Percentiles rank a stretch among this genome's conserved stretches.
phyloP scores from a whole-genome alignment of 1,139 yeast genomes.

The Suhomyces bokatorum region DNA sequence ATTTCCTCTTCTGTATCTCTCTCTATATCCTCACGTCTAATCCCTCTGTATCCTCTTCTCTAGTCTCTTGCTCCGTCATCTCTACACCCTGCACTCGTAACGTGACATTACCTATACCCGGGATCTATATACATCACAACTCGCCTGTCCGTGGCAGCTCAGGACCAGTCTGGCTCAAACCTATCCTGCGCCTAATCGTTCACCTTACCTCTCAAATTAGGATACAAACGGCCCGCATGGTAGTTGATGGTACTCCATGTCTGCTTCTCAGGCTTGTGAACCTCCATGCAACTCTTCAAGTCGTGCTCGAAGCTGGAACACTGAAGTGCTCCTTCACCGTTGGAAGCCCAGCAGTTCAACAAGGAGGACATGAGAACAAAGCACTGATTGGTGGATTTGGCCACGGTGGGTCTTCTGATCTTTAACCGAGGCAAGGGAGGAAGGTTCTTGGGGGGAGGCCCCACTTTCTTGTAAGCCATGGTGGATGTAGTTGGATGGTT shows the following conservation, averaged over 20 bases:
- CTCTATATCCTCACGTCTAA: background rate
- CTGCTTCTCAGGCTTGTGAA: slow-evolving; percentile 49
- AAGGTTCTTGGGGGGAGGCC: slow-evolving; percentile 38
- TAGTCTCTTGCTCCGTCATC: background rate
- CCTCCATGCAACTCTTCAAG: slow-evolving; percentile 49
- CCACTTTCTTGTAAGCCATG: slow-evolving; percentile 34
- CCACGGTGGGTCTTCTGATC: slow-evolving; percentile 63
- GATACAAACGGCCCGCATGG: slow-evolving; percentile 80
- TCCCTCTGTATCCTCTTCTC: background rate
- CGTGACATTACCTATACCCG: slow-evolving; percentile 6
- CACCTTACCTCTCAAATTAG: slow-evolving; percentile 73
- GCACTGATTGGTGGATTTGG: slow-evolving; percentile 68
- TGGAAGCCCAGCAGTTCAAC: slow-evolving; percentile 94
- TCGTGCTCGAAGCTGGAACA: slow-evolving; percentile 65
- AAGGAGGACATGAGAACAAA: slow-evolving; percentile 79
- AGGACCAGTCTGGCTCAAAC: background rate
- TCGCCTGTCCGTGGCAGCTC: slow-evolving; percentile 1
- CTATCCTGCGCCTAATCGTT: slow-evolving; percentile 51
- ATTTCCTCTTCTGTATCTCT: background rate
- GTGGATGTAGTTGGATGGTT: slow-evolving; percentile 4
- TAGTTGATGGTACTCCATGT: slow-evolving; percentile 61
- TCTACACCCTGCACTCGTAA: slow-evolving; percentile 1
- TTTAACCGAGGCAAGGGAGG: slow-evolving; percentile 78
- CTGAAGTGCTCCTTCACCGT: slow-evolving; percentile 74
- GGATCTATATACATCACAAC: slow-evolving; percentile 4